Conservation (phyloP, 495 filamentous ascomycete genomes). For the Podospora sp. region DNA sequence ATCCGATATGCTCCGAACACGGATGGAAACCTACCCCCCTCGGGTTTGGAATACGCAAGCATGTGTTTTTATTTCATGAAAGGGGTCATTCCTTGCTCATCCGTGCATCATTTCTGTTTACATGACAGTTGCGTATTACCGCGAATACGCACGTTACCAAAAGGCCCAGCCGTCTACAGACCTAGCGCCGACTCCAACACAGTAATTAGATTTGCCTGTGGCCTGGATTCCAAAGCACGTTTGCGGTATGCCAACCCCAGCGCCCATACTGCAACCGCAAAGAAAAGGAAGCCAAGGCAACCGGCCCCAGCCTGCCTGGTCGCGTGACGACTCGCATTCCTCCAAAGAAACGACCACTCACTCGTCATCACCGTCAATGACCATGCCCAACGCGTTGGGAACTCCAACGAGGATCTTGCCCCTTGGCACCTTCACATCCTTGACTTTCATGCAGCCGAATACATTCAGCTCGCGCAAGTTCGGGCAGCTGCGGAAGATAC, state of each 20-base stretch:
- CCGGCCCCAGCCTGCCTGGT: not conserved
- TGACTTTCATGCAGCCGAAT: constrained; percentile 82
- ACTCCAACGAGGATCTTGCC: constrained; percentile 79
- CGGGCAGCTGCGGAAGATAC: constrained; percentile 76
- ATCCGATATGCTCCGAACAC: not conserved
- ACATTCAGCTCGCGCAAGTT: constrained; percentile 70
- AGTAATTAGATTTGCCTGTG: no score
- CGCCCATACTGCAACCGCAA: not conserved
- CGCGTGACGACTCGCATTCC: not conserved
- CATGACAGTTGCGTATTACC: not conserved
- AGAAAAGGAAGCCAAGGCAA: not conserved
- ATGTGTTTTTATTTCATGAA: not conserved
- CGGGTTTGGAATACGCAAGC: not conserved
- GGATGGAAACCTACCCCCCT: not conserved
- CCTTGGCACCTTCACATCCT: constrained; percentile 67
- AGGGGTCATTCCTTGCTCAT: not conserved
- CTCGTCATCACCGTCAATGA: constrained; percentile 49
- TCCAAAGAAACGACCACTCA: not conserved
- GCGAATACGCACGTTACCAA: not conserved
- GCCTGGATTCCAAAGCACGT: no score
- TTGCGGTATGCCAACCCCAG: no score
- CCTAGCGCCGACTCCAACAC: no score
- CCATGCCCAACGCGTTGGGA: constrained; percentile 64
- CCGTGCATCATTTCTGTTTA: not conserved
- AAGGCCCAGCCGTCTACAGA: no score